phyloP scores from a whole-genome alignment of 108 stramenopile species.

The Fistulifera pelliculosa region DNA sequence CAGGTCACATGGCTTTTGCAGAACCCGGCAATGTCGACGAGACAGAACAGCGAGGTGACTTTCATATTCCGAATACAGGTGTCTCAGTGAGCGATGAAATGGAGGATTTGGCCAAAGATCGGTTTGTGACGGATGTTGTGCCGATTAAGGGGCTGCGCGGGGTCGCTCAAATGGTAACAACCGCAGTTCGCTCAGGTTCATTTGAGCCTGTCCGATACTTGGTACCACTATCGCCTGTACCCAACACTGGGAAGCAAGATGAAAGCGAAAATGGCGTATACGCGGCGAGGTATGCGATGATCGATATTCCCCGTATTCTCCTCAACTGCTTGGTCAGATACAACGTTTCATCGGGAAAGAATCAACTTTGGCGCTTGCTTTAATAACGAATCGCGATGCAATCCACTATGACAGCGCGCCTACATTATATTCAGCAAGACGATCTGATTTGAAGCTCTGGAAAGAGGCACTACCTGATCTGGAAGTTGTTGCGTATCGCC shows the following conservation, averaged over 20 bases:
- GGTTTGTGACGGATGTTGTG: constrained; percentile 28
- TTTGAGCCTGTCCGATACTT: constrained; percentile 48
- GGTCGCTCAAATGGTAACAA: constrained; percentile 31
- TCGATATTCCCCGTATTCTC: constrained; percentile 82
- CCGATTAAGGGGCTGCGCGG: constrained; percentile 20
- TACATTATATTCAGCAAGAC: constrained; percentile 37
- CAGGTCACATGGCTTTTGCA: too few relatives aligned
- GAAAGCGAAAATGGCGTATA: constrained; percentile 10
- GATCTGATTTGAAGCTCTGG: constrained; percentile 47
- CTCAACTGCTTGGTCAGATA: constrained; percentile 41
- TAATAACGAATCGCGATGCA: constrained; percentile 61
- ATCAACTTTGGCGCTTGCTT: constrained; percentile 35
- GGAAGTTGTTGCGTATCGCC: constrained; percentile 45
- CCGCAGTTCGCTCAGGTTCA: constrained; percentile 11
- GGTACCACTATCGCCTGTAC: constrained; percentile 10
- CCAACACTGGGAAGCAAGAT: constrained; percentile 8
- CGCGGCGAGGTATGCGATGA: constrained; percentile 42
- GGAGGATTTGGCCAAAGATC: constrained; percentile 20
- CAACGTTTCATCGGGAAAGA: constrained; percentile 55
- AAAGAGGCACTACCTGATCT: constrained; percentile 51
- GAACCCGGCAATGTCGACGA: constrained; percentile 9
- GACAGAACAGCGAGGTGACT: constrained; percentile 14
- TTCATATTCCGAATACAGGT: constrained; percentile 34
- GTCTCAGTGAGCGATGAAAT: constrained; percentile 41
- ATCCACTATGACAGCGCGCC: constrained; percentile 71